A percentile compares a stretch with the other conserved stretches of the same genome.
These are phyloP conservation scores for Rhodotorula sp. DNA, from an alignment of 1,284 basidiomycete species.

Conservation along the genomic window DNA sequence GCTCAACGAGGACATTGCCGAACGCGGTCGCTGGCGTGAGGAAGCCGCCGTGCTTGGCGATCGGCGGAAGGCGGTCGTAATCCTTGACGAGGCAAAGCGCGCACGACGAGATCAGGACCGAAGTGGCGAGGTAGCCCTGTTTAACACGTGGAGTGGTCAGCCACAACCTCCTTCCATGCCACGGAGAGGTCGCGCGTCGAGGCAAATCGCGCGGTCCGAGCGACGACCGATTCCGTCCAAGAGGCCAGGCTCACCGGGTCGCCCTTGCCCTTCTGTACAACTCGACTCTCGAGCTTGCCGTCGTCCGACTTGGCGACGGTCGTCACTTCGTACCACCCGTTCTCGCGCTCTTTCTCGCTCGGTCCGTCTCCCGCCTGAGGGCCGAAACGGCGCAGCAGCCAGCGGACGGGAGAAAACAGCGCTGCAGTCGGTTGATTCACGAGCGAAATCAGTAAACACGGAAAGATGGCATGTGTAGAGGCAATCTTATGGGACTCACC, in stretches of 20 bases:
- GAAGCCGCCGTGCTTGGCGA: slow-evolving; percentile 44
- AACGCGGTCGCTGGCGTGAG: slow-evolving; percentile 43
- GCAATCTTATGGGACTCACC: slow-evolving; percentile 2
- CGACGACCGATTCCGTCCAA: too few species aligned
- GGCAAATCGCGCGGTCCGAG: not conserved
- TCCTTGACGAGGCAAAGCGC: slow-evolving; percentile 42
- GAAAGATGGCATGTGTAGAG: too few species aligned
- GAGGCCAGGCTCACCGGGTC: slow-evolving; percentile 40
- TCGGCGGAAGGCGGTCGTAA: slow-evolving; percentile 40
- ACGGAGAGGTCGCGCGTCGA: too few species aligned
- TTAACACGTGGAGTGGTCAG: not conserved
- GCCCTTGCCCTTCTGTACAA: slow-evolving; percentile 39
- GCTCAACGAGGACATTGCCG: slow-evolving; percentile 38
- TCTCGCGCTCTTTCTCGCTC: slow-evolving; percentile 26
- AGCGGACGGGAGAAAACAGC: slow-evolving; percentile 38
- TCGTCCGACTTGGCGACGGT: slow-evolving; percentile 42
- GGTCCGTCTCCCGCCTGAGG: slow-evolving; percentile 44
- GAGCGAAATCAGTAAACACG: not conserved
- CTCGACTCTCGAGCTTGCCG: slow-evolving; percentile 33
- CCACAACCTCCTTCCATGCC: too few species aligned
- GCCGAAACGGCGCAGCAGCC: slow-evolving; percentile 37
- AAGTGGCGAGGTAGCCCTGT: slow-evolving; percentile 41
- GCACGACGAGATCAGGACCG: slow-evolving; percentile 40
- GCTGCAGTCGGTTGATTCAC: not conserved
- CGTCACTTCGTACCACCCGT: slow-evolving; percentile 42